These are phyloP conservation scores for Claviceps pazoutovae DNA, from an alignment of 2,329 filamentous ascomycete species.

Conservation along the genomic window DNA sequence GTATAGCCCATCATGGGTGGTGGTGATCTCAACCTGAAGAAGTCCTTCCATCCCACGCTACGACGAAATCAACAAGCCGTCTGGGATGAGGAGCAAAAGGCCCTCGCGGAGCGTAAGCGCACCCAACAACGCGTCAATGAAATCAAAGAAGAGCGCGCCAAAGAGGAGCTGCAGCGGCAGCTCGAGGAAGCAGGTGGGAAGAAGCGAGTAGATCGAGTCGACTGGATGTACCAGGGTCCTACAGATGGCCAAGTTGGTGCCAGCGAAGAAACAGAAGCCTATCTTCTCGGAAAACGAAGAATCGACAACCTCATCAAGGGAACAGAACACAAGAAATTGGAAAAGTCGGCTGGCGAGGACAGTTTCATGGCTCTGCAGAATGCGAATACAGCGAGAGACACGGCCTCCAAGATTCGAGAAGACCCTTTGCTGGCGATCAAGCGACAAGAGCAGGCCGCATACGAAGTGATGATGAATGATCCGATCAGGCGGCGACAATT, in stretches of 20 bases:
- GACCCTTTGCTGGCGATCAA: slow-evolving; percentile 91
- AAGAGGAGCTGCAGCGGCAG: slow-evolving; percentile 80
- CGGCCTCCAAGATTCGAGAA: slow-evolving; percentile 71
- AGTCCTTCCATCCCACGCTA: slow-evolving; percentile 85
- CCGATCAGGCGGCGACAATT: slow-evolving; percentile 54
- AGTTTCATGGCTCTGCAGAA: slow-evolving; percentile 48
- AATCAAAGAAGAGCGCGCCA: slow-evolving; percentile 80
- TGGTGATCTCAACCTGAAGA: slow-evolving; percentile 89
- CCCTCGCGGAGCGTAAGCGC: slow-evolving; percentile 85
- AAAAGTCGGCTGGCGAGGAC: slow-evolving; percentile 56
- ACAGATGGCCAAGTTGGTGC: slow-evolving; percentile 61
- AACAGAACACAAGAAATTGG: slow-evolving; percentile 64
- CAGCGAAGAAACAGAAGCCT: slow-evolving; percentile 84
- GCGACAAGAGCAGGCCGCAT: slow-evolving; percentile 72
- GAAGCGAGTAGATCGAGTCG: slow-evolving; percentile 69
- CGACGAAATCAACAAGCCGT: slow-evolving; percentile 83
- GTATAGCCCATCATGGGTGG: slow-evolving; percentile 58
- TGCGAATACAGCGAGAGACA: slow-evolving; percentile 65
- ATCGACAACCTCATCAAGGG: slow-evolving; percentile 75
- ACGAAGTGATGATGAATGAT: slow-evolving; percentile 68
- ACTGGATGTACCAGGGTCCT: slow-evolving; percentile 96
- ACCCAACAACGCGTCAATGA: slow-evolving; percentile 87
- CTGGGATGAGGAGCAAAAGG: slow-evolving; percentile 83
- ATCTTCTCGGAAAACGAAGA: slow-evolving; percentile 78
- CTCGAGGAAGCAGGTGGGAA: slow-evolving; percentile 79